Evolutionary conservation across 225 moss, liverwort and hornwort species (phyloP).

Genomic region (Polytrichum formosum): DNA sequence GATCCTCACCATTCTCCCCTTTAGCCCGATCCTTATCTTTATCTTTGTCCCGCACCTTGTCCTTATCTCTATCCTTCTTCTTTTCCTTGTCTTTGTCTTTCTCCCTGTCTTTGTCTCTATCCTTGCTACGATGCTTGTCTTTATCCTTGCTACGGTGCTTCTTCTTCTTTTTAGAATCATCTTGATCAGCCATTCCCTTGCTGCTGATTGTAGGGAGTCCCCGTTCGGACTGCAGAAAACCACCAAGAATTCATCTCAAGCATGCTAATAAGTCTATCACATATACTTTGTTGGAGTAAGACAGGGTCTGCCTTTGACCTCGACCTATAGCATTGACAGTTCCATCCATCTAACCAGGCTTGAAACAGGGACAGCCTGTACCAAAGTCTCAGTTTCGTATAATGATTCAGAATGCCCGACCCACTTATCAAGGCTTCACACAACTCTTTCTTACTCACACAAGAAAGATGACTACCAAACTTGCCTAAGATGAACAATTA

Average conservation of each 20-base stretch:
- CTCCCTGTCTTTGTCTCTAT: conserved; percentile 62
- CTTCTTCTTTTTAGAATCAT: conserved; percentile 48
- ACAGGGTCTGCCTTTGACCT: too few relatives aligned
- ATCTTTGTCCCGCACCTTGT: conserved; percentile 48
- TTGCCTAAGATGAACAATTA: too few relatives aligned
- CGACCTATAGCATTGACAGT: too few relatives aligned
- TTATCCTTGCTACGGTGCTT: conserved; percentile 36
- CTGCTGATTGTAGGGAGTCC: conserved; percentile 43
- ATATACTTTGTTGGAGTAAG: too few relatives aligned
- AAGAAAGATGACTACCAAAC: too few relatives aligned
- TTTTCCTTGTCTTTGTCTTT: conserved; percentile 63
- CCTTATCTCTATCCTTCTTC: conserved; percentile 41
- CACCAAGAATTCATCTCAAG: background rate
- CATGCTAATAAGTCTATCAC: too few relatives aligned
- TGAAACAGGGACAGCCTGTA: too few relatives aligned
- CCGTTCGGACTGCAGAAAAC: conserved; percentile 48
- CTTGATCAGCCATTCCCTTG: conserved; percentile 51
- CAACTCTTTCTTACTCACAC: too few relatives aligned
- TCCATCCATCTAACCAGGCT: too few relatives aligned
- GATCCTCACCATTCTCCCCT: conserved; percentile 55
- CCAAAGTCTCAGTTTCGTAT: too few relatives aligned
- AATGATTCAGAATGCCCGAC: too few relatives aligned
- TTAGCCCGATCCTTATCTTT: conserved; percentile 61
- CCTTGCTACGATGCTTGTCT: conserved; percentile 44
- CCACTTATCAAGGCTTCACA: too few relatives aligned